These are phyloP conservation scores for Nakazawaea laoshanensis DNA, from an alignment of 805 yeast genomes.

Conservation along the genomic window DNA sequence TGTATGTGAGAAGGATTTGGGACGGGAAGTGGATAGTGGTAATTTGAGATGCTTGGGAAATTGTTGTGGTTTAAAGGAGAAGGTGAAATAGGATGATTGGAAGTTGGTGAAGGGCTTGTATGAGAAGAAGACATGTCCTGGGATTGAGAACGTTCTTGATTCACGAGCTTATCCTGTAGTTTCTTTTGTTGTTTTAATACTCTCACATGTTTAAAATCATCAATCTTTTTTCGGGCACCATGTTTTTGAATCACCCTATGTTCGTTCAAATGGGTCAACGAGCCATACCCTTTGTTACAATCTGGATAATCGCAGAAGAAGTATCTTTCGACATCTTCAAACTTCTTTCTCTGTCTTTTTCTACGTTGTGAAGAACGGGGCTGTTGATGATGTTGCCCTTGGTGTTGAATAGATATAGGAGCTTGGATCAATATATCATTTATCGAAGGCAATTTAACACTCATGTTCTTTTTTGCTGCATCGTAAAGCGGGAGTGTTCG, in stretches of 20 bases:
- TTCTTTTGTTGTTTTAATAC: slow-evolving; percentile 1
- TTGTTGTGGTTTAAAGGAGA: too few species aligned
- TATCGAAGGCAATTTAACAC: too few species aligned
- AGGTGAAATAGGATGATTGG: too few species aligned
- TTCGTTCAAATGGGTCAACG: slow-evolving; percentile 40
- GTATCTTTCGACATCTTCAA: slow-evolving; percentile 38
- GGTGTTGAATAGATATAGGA: too few species aligned
- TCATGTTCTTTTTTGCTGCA: too few species aligned
- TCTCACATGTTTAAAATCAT: slow-evolving; percentile 37
- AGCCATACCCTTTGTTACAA: slow-evolving; percentile 40
- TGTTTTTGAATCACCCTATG: slow-evolving; percentile 38
- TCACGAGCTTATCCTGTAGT: neutral
- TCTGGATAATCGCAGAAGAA: slow-evolving; percentile 32
- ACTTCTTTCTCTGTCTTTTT: slow-evolving; percentile 34
- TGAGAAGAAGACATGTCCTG: neutral
- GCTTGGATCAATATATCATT: too few species aligned
- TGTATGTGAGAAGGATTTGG: too few species aligned
- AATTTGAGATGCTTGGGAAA: too few species aligned
- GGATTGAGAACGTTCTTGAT: too few species aligned
- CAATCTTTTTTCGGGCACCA: slow-evolving; percentile 37
- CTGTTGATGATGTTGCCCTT: neutral
- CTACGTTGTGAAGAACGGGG: neutral
- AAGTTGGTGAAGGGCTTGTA: too few species aligned
- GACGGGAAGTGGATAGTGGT: too few species aligned
- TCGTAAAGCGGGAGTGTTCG: too few species aligned